Evolutionary conservation across 371 early-diverging fungal genomes (phyloP).

Genomic region (Mortierella polycephala): DNA sequence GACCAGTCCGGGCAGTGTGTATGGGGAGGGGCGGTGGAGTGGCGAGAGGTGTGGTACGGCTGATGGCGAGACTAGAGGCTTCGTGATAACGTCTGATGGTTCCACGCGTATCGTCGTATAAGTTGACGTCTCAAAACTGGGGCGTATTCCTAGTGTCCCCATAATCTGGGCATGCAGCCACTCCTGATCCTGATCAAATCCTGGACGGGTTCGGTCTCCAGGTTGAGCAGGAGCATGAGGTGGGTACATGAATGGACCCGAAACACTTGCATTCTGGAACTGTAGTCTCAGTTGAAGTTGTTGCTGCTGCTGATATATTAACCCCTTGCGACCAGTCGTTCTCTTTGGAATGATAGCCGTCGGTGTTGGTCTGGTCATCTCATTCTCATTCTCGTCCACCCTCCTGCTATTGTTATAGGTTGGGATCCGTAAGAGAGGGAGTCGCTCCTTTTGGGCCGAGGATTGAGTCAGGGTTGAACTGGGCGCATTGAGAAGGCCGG

Average conservation of each 20-base stretch:
- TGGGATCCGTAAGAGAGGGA: constrained; percentile 17
- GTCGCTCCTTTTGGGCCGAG: constrained; percentile 11
- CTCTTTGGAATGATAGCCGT: constrained; percentile 37
- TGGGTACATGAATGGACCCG: background rate
- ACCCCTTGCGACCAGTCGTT: constrained; percentile 40
- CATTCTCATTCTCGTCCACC: background rate
- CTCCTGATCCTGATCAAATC: constrained; percentile 2
- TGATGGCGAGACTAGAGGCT: constrained; percentile 16
- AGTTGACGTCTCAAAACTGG: constrained; percentile 36
- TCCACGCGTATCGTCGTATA: constrained; percentile 13
- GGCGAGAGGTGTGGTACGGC: constrained; percentile 26
- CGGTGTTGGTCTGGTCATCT: constrained; percentile 2
- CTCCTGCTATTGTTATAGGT: constrained; percentile 3
- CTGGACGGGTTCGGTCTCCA: background rate
- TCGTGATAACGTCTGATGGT: constrained; percentile 16
- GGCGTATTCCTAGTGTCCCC: constrained; percentile 18
- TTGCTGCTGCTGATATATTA: constrained; percentile 30
- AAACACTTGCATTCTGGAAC: background rate
- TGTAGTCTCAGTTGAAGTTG: constrained; percentile 24
- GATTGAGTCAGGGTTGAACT: background rate
- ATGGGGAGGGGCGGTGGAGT: constrained; percentile 5
- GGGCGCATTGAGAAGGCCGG: background rate
- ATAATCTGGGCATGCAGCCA: constrained; percentile 14
- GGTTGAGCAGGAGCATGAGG: background rate
- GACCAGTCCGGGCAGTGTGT: background rate